phyloP scores from a whole-genome alignment of 495 filamentous ascomycete genomes.

The Aspergillus hancockii region DNA sequence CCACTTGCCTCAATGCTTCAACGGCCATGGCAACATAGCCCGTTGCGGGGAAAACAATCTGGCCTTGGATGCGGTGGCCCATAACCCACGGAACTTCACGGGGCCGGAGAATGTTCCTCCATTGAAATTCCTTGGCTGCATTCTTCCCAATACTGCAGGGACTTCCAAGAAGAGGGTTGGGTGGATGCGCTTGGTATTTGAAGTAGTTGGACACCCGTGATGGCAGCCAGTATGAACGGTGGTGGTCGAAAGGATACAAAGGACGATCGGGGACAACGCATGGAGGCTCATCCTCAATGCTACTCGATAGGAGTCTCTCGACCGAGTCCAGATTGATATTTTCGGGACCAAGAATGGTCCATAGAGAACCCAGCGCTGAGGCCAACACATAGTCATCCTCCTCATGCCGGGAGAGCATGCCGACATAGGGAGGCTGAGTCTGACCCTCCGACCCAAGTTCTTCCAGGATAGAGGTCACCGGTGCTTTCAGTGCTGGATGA shows the following conservation, averaged over 20 bases:
- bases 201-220: constrained; percentile 31
- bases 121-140: constrained; percentile 40
- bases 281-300: too few species aligned
- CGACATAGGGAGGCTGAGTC: not conserved
- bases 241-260: too few species aligned
- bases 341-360: too few species aligned
- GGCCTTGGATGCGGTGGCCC: constrained; percentile 39
- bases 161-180: constrained; percentile 49
- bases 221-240: too few species aligned
- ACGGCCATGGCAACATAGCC: constrained; percentile 48
- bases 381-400: too few species aligned
- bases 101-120: constrained; percentile 46
- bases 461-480: constrained; percentile 10
- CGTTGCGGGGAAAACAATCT: constrained; percentile 47
- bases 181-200: constrained; percentile 38
- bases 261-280: too few species aligned
- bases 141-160: constrained; percentile 29
- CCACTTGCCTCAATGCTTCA: constrained; percentile 44
- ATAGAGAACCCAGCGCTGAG: too few species aligned
- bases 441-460: not conserved
- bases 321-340: too few species aligned
- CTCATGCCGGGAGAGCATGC: not conserved
- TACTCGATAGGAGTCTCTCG: too few species aligned
- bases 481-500: constrained; percentile 12
- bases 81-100: constrained; percentile 47